phyloP scores from a whole-genome alignment of 2,329 filamentous ascomycete genomes.

The Ceratocystis diversiconidia region DNA sequence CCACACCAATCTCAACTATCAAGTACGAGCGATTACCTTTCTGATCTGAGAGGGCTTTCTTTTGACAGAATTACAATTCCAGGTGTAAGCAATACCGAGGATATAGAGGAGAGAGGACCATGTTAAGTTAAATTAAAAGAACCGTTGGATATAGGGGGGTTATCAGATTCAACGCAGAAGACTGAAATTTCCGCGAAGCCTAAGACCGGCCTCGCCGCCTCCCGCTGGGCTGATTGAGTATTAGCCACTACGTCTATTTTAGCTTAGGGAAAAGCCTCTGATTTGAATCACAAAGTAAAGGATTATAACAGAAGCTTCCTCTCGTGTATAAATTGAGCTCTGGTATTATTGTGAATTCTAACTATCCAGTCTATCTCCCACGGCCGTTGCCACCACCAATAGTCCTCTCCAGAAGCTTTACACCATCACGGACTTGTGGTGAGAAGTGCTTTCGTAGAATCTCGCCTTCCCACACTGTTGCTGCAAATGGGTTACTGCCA shows the following conservation, averaged over 20 bases:
- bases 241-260: neutral
- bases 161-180: neutral
- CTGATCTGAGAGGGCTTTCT: neutral
- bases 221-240: constrained; percentile 1
- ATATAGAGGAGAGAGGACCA: neutral
- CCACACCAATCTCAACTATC: neutral
- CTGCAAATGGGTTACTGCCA: constrained; percentile 77
- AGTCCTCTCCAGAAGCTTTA: constrained; percentile 54
- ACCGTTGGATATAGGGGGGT: neutral
- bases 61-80: neutral
- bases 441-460: constrained; percentile 73
- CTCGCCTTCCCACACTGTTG: constrained; percentile 89
- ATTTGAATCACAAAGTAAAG: neutral
- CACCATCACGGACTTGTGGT: constrained; percentile 66
- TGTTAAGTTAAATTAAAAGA: no score
- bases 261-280: neutral
- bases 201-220: constrained; percentile 5
- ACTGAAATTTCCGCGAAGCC: neutral
- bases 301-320: neutral
- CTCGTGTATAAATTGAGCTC: neutral
- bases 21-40: neutral
- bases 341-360: neutral
- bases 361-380: neutral
- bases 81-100: neutral
- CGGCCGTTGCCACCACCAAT: constrained; percentile 27